These are phyloP conservation scores for Agrocybe pediades DNA, from an alignment of 768 basidiomycete species.

Conservation along the genomic window DNA sequence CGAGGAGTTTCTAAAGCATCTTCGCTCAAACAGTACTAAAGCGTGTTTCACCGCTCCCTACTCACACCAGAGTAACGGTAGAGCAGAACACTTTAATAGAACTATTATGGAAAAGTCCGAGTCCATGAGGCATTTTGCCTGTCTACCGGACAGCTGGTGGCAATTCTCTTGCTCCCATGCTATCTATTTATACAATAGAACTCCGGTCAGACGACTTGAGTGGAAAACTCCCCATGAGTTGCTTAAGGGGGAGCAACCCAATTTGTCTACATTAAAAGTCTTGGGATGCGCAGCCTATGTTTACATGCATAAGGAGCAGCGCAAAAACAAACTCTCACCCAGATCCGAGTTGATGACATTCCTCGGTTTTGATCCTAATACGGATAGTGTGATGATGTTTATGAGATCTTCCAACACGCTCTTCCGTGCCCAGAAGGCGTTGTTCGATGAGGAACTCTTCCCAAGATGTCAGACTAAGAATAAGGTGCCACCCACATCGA, in stretches of 20 bases:
- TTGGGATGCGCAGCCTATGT: constrained; percentile 4
- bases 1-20: no score
- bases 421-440: no score
- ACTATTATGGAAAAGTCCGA: constrained; percentile 13
- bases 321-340: neutral
- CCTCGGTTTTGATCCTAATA: neutral
- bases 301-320: neutral
- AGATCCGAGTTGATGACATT: constrained; percentile 4
- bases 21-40: neutral
- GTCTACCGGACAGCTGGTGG: constrained; percentile 3
- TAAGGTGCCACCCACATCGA: no score
- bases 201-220: neutral
- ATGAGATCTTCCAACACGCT: no score
- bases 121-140: neutral
- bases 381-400: neutral
- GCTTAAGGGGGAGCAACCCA: neutral
- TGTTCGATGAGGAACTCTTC: no score
- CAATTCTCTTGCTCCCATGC: neutral
- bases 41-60: constrained; percentile 1
- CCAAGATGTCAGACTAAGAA: no score
- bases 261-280: neutral
- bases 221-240: constrained; percentile 3
- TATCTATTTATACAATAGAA: neutral
- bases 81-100: constrained; percentile 18
- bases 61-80: constrained; percentile 20